Percentiles rank a stretch among this genome's conserved stretches.
These are phyloP conservation scores for Leccinum boreale DNA, from an alignment of 768 basidiomycete species.

Conservation along the genomic window DNA sequence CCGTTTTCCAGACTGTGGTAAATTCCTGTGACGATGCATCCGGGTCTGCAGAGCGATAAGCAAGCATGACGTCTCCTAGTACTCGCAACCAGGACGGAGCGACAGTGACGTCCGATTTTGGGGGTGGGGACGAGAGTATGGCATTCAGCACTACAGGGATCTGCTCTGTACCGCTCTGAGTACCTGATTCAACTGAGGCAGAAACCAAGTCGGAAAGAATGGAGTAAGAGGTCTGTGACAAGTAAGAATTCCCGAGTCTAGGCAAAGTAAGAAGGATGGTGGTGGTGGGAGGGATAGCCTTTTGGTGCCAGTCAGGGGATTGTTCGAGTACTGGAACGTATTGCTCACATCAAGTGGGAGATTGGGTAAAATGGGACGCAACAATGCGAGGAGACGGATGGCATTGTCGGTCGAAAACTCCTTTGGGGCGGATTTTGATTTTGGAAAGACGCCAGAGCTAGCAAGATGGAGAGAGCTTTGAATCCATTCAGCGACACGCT, in stretches of 20 bases:
- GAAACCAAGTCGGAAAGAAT: slow-evolving; percentile 80
- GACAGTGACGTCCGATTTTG: slow-evolving; percentile 63
- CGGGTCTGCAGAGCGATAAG: slow-evolving; percentile 51
- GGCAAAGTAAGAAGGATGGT: slow-evolving; percentile 76
- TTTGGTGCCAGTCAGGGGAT: slow-evolving; percentile 14
- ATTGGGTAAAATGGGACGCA: slow-evolving; percentile 57
- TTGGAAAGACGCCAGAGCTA: slow-evolving; percentile 55
- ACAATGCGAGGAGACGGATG: slow-evolving; percentile 72
- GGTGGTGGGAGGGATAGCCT: slow-evolving; percentile 74
- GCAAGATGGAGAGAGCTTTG: slow-evolving; percentile 64
- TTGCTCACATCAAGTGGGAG: slow-evolving; percentile 68
- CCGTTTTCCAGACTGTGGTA: slow-evolving; percentile 63
- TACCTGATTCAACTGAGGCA: slow-evolving; percentile 47
- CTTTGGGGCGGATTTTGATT: slow-evolving; percentile 53
- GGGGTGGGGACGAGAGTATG: slow-evolving; percentile 65
- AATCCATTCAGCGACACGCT: slow-evolving; percentile 78
- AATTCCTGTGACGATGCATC: slow-evolving; percentile 54
- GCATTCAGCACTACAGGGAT: slow-evolving; percentile 61
- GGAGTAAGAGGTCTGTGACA: slow-evolving; percentile 85
- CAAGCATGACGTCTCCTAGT: slow-evolving; percentile 68
- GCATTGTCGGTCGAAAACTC: slow-evolving; percentile 64
- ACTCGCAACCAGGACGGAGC: slow-evolving; percentile 78
- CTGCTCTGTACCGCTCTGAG: slow-evolving; percentile 48
- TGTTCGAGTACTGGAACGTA: slow-evolving; percentile 4
- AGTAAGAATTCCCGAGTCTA: slow-evolving; percentile 82